A percentile compares a stretch with the other conserved stretches of the same genome.
These are phyloP conservation scores for Verticillium longisporum DNA, from an alignment of 2,329 filamentous ascomycete genomes.

Conservation along the genomic window DNA sequence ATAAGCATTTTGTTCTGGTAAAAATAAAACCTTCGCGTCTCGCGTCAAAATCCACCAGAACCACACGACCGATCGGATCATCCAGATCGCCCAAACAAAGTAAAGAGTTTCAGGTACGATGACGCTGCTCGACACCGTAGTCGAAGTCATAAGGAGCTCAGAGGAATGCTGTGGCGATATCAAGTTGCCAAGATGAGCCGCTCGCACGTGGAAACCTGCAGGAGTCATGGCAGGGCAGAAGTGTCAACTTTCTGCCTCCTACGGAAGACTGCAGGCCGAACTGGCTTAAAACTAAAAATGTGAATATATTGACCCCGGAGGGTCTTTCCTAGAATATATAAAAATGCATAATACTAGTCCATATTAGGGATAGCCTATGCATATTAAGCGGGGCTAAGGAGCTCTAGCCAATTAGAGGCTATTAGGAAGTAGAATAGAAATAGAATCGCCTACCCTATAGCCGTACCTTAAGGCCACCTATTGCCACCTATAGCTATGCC, in stretches of 20 bases:
- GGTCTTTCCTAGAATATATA: too few relatives aligned
- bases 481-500: too few relatives aligned
- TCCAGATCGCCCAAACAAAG: background rate
- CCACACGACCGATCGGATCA: background rate
- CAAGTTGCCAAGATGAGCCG: background rate
- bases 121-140: background rate
- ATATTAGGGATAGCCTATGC: too few relatives aligned
- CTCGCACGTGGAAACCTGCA: background rate
- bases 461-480: too few relatives aligned
- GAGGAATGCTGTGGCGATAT: background rate
- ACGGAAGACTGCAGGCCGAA: too few relatives aligned
- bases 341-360: too few relatives aligned
- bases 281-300: too few relatives aligned
- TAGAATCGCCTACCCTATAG: too few relatives aligned
- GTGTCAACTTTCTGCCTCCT: background rate
- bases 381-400: too few relatives aligned
- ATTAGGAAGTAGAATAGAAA: too few relatives aligned
- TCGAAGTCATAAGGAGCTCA: background rate
- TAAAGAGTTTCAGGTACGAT: background rate
- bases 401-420: too few relatives aligned
- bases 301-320: too few relatives aligned
- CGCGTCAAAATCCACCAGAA: background rate
- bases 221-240: background rate
- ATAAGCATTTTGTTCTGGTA: background rate
- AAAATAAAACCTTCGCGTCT: background rate